Percentiles rank a stretch among this genome's conserved stretches.
These are phyloP conservation scores for Salvia splendens DNA, from an alignment of 257 asterid genomes.

Conservation along the genomic window DNA sequence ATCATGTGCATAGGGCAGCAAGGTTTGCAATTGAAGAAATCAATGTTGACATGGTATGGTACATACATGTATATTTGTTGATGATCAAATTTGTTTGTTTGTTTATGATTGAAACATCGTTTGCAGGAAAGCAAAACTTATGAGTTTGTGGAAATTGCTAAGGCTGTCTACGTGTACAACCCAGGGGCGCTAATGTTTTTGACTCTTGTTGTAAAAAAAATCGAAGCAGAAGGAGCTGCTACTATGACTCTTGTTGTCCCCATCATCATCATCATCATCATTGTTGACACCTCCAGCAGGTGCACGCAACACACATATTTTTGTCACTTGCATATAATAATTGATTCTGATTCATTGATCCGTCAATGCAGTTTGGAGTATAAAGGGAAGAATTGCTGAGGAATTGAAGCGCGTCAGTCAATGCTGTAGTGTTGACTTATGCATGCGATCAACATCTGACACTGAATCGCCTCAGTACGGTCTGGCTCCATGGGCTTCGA, in stretches of 20 bases:
- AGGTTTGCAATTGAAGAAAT: too few species aligned
- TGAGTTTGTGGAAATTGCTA: too few species aligned
- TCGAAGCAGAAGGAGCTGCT: too few species aligned
- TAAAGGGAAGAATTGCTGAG: slow-evolving; percentile 87
- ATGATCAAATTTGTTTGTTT: too few species aligned
- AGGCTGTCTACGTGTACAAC: too few species aligned
- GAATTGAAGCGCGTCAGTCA: slow-evolving; percentile 84
- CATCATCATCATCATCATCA: slow-evolving; percentile 64
- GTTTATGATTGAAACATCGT: too few species aligned
- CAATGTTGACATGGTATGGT: too few species aligned
- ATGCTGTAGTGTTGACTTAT: slow-evolving; percentile 89
- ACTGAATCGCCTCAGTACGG: slow-evolving; percentile 79
- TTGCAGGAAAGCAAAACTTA: too few species aligned
- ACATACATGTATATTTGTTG: too few species aligned
- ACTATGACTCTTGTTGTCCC: slow-evolving; percentile 49
- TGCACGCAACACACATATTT: slow-evolving; percentile 15
- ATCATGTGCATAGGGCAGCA: too few species aligned
- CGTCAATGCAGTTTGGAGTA: slow-evolving; percentile 76
- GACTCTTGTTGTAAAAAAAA: too few species aligned
- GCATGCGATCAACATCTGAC: slow-evolving; percentile 95
- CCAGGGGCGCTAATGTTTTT: too few species aligned
- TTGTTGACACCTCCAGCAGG: slow-evolving; percentile 88
- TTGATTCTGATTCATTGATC: slow-evolving; percentile 12
- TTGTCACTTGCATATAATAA: not conserved
- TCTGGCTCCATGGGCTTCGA: slow-evolving; percentile 94